Evolutionary conservation across 1,139 yeast genomes (phyloP), one percentile per base, ranked within the genome.

Genomic region (Pichia sp.): DNA sequence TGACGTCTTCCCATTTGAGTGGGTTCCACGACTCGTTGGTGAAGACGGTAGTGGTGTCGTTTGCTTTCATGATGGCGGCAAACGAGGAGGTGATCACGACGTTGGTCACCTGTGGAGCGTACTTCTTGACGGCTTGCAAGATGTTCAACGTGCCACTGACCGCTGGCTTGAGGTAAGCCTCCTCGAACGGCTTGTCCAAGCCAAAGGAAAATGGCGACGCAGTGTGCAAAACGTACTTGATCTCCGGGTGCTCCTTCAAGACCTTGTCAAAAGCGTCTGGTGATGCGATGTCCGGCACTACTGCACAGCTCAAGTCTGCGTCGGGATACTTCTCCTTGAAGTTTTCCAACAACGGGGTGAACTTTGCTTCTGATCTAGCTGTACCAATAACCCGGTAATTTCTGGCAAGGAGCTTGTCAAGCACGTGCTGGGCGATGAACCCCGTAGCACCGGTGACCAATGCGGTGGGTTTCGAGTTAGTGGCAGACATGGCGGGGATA

Each of bases 41-140:
- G 32, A 61, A 59, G 5, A 49, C 13, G 16, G 40, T 32, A 13
- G 45, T 46, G 6, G 44, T 19, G 11, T 62, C 8, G n/a, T 46
- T 34, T n/a, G 10, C 42, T 19, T 54, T 44, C 52, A 57, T 63
- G 58, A 75, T 72, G 0, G 85, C 75, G 13, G 83, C 85, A 63
- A 71, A 75, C 0, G 85, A 79, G 0, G 86, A 81, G 2, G 87
- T 82, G 32, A 80, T 68, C 34, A 81, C 83, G 41, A 82, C 77
- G 23, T 74, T 72, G 51, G 72, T 75, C 47, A 82, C 78, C 48
- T 76, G 75, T 15, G 80, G 77, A 4, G 78, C 84, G 59, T 68
- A 65, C 31, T 70, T 63, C 59, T 72, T 67, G 47, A 77, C 72
- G 1, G 82, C 75, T 13, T 66, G 64, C 49, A 80, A 67, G 34